Percentiles rank a stretch among this genome's conserved stretches.
Conservation (phyloP, 1,284 basidiomycete genomes). For the Gymnopus androsaceus region DNA sequence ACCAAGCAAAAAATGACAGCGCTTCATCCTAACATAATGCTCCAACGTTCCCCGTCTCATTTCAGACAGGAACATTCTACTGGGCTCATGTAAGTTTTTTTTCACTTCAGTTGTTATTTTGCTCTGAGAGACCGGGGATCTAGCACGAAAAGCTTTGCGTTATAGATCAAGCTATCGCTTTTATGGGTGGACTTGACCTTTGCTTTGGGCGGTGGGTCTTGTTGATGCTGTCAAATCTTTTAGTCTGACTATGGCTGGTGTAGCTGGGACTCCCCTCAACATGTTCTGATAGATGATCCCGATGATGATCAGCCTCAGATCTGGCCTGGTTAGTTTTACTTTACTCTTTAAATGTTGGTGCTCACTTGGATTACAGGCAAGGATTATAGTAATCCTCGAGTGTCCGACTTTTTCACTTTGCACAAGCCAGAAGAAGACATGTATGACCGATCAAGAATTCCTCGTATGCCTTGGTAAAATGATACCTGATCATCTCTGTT, state of each 20-base stretch:
- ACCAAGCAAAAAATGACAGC: constrained; percentile 86
- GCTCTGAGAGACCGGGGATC: constrained; percentile 9
- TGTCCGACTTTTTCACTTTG: constrained; percentile 86
- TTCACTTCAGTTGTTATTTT: no score
- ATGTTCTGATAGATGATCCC: constrained; percentile 86
- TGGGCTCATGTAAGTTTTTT: constrained; percentile 86
- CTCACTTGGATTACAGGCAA: constrained; percentile 57
- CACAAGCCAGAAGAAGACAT: constrained; percentile 93
- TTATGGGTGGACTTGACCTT: constrained; percentile 96
- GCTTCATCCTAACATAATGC: constrained; percentile 92
- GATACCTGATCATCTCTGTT: not conserved
- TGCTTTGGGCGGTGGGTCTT: constrained; percentile 86
- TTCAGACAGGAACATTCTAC: constrained; percentile 98
- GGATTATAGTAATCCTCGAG: constrained; percentile 91
- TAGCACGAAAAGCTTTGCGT: constrained; percentile 98
- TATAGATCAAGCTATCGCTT: constrained; percentile 95
- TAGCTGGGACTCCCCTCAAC: constrained; percentile 96
- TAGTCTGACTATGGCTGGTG: not conserved
- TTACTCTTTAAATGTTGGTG: not conserved
- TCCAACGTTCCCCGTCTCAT: constrained; percentile 96
- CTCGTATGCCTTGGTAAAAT: constrained; percentile 92
- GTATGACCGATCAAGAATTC: constrained; percentile 87
- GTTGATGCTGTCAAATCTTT: not conserved
- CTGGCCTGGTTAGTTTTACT: constrained; percentile 70
- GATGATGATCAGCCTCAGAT: constrained; percentile 65